phyloP scores from a whole-genome alignment of 257 asterid genomes.

The Salvia rosmarinus region DNA sequence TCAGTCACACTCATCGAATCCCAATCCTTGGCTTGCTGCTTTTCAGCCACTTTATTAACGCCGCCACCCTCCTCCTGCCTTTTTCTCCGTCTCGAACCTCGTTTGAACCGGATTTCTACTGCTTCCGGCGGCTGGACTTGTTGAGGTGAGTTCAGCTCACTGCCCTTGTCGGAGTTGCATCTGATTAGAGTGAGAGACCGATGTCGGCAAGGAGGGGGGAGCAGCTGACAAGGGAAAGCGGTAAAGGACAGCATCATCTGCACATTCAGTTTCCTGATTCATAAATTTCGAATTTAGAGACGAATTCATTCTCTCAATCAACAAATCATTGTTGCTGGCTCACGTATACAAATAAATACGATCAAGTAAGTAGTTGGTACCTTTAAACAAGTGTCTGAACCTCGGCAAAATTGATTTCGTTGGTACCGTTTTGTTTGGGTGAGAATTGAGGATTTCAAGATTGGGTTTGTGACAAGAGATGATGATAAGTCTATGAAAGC shows the following conservation, averaged over 20 bases:
- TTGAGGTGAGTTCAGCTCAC: conserved; percentile 38
- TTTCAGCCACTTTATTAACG: conserved; percentile 20
- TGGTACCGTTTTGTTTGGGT: conserved; percentile 22
- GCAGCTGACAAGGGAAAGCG: conserved; percentile 44
- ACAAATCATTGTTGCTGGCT: too few relatives aligned
- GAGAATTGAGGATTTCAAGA: conserved; percentile 21
- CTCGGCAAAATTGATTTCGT: background rate
- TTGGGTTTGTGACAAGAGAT: background rate
- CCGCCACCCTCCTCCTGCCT: conserved; percentile 40
- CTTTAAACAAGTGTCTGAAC: conserved; percentile 1
- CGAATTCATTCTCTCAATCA: too few relatives aligned
- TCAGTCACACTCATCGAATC: conserved; percentile 69
- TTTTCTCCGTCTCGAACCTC: conserved; percentile 63
- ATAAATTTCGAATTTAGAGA: too few relatives aligned
- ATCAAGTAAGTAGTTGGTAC: background rate
- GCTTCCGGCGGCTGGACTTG: conserved; percentile 50
- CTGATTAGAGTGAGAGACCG: conserved; percentile 36
- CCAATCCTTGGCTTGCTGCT: conserved; percentile 65
- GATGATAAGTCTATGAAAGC: background rate
- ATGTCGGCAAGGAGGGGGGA: conserved; percentile 30
- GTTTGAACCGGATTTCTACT: conserved; percentile 65
- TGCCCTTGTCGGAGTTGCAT: conserved; percentile 43
- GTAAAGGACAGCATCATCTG: conserved; percentile 54
- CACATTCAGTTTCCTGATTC: background rate
- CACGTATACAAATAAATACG: too few relatives aligned